Base-by-base conservation (phyloP, 148 eudicot species). In the Spergularia marina region DNA sequence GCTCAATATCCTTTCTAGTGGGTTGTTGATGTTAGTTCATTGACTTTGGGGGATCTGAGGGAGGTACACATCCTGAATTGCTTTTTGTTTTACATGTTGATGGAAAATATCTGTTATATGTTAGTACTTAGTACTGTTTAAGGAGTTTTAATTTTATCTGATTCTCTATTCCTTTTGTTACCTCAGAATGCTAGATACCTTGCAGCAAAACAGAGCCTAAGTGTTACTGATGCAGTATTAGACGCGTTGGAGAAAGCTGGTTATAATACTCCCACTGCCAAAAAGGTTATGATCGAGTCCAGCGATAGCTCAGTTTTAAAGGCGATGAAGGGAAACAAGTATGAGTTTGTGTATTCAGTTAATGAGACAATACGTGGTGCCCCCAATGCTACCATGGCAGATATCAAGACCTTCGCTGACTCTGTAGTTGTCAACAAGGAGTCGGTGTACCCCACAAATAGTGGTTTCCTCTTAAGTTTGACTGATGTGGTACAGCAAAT, bases 141-240 rank as follows among this genome's bases (percentile, higher is more conserved):
- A 9, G 49, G 10, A 44, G 36, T 30, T 30, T 30, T 30, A 30
- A 30, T 30, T 30, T 30, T 30, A 30, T 30, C 44, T 72, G 16
- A 72, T 53, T 12, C 21, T 59, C 10, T 36, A 21, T 47, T 57
- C 53, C 65, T 49, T 63, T n/a, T 80, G 66, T n/a, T 68, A n/a
- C 11, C 56, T 30, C 86, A 94, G 99, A 81, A 92, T 82, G 99
- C 98, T 65, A 81, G 80, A 57, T 92, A 89, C 89, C 92, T 95
- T 54, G 99, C 98, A 53, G 74, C 76, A 58, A 83, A 89, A 0
- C 87, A 82, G 73, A 88, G 93, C 47, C 65, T 88, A 77, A 80
- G 86, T 59, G 79, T 91, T 21, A 84, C 77, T 15, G 94, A 86
- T 78, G 90, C 88, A 47, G 98, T 92, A 80, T 66, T 72, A 25